These are phyloP conservation scores for Pseudonitzschia delicatissima DNA, from an alignment of 108 stramenopile genomes.

Conservation along the genomic window DNA sequence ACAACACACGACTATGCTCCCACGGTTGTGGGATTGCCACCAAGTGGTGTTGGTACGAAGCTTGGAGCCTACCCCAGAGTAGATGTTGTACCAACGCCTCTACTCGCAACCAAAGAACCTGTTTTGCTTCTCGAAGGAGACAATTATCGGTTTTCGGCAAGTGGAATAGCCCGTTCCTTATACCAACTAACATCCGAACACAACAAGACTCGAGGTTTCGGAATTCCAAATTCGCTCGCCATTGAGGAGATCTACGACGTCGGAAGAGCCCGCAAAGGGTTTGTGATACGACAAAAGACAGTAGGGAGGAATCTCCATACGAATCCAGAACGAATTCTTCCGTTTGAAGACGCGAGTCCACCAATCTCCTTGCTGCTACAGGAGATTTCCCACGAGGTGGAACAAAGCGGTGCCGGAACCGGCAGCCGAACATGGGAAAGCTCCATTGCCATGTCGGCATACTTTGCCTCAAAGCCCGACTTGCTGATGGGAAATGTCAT, in stretches of 20 bases:
- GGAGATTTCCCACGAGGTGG: slow-evolving; percentile 45
- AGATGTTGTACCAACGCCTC: slow-evolving; percentile 6
- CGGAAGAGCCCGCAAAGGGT: slow-evolving; percentile 35
- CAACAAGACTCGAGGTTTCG: neutral
- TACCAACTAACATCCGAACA: slow-evolving; percentile 27
- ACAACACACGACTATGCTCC: neutral
- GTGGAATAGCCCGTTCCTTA: slow-evolving; percentile 47
- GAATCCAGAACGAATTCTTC: neutral
- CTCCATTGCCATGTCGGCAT: slow-evolving; percentile 56
- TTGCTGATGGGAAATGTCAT: slow-evolving; percentile 45
- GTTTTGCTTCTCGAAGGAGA: slow-evolving; percentile 53
- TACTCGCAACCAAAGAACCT: neutral
- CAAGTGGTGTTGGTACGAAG: neutral
- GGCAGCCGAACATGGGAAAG: slow-evolving; percentile 68
- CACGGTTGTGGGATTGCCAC: too few relatives aligned
- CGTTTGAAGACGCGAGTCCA: neutral
- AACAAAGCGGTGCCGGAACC: slow-evolving; percentile 37
- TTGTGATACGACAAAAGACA: slow-evolving; percentile 27
- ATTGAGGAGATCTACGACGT: slow-evolving; percentile 58
- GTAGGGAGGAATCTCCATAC: neutral
- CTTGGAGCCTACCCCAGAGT: neutral
- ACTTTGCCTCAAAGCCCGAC: slow-evolving; percentile 35
- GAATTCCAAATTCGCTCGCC: slow-evolving; percentile 1
- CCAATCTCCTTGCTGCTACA: slow-evolving; percentile 33
- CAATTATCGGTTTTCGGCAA: slow-evolving; percentile 40